These are phyloP conservation scores for Beauveria varroae DNA, from an alignment of 2,329 filamentous ascomycete species.

Conservation along the genomic window DNA sequence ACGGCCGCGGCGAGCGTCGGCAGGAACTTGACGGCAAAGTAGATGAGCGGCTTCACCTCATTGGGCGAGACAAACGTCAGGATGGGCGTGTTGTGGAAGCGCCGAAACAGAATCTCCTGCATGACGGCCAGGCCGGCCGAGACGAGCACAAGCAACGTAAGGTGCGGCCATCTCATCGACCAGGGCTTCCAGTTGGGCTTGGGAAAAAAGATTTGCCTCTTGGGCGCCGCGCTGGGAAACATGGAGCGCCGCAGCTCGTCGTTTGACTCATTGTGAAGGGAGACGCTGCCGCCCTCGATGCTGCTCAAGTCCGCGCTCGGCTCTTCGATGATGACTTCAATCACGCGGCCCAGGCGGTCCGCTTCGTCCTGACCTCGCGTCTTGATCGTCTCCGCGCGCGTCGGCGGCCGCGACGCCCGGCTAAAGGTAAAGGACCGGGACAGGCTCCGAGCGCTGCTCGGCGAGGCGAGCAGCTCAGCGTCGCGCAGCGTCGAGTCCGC, in stretches of 20 bases:
- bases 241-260: conserved; percentile 29
- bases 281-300: conserved; percentile 36
- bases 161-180: conserved; percentile 56
- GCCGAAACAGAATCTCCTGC: conserved; percentile 49
- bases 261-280: conserved; percentile 12
- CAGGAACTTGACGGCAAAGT: conserved; percentile 57
- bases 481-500: conserved; percentile 40
- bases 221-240: conserved; percentile 24
- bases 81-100: conserved; percentile 36
- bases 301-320: conserved; percentile 44
- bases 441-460: conserved; percentile 25
- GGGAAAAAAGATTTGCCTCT: conserved; percentile 48
- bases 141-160: conserved; percentile 44
- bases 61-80: conserved; percentile 41
- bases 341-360: conserved; percentile 50
- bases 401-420: conserved; percentile 19
- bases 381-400: conserved; percentile 35
- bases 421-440: conserved; percentile 34
- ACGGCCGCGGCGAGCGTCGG: conserved; percentile 54
- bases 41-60: conserved; percentile 43
- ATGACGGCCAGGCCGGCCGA: conserved; percentile 44
- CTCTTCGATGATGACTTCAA: conserved; percentile 47
- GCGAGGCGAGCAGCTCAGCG: conserved; percentile 39
- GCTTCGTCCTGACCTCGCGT: conserved; percentile 50
- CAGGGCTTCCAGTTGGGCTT: conserved; percentile 61